A percentile compares a stretch with the other conserved stretches of the same genome.
Evolutionary conservation across 129 eudicot species (phyloP).

Genomic region (Flaveria ramosissima): DNA sequence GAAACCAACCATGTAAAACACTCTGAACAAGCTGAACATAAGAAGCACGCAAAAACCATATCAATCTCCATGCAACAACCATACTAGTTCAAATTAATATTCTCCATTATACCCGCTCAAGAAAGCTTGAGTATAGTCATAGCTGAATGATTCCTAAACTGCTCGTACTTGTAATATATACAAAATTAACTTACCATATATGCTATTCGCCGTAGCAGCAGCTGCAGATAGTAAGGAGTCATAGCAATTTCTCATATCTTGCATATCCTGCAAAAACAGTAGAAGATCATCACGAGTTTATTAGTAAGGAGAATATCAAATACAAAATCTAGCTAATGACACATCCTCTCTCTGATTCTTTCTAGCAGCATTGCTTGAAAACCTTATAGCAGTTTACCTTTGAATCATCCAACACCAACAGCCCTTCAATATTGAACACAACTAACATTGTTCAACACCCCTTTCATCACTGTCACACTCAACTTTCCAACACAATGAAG

Average conservation of each 20-base stretch:
- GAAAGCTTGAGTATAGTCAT: background rate
- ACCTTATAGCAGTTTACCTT: background rate
- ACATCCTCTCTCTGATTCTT: conserved; percentile 2
- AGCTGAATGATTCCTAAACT: background rate
- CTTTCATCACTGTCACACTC: background rate
- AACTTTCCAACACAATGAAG: background rate
- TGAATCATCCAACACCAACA: background rate
- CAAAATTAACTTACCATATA: conserved; percentile 51
- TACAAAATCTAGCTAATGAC: background rate
- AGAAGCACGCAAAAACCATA: background rate
- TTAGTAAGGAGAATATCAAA: background rate
- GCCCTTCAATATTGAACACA: background rate
- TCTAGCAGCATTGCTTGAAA: conserved; percentile 18
- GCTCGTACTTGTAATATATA: background rate
- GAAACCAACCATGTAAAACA: background rate
- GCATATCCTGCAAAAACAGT: conserved; percentile 69
- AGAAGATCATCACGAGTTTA: background rate
- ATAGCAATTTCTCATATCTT: conserved; percentile 78
- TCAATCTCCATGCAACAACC: background rate
- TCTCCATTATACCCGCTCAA: background rate
- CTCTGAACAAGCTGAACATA: background rate
- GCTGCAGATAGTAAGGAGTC: conserved; percentile 86
- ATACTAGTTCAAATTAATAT: background rate
- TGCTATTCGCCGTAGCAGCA: conserved; percentile 85
- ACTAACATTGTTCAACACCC: background rate